A percentile compares a stretch with the other conserved stretches of the same genome.
Conservation (phyloP, 805 yeast species). For the Sporopachydermia quercuum region DNA sequence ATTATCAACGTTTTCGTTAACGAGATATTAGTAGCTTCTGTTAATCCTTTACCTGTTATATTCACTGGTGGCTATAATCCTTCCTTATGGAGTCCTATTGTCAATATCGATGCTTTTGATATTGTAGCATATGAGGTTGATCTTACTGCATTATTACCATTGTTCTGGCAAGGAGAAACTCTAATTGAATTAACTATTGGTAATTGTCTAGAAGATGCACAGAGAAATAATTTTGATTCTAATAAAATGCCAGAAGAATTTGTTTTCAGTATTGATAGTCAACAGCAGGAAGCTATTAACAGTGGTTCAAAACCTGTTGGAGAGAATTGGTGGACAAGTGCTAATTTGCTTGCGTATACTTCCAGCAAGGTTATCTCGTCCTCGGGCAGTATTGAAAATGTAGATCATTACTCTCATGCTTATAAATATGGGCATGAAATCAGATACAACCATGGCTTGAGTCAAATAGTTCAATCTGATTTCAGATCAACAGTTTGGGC, state of each 20-base stretch:
- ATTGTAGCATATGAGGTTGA: slow-evolving; percentile 58
- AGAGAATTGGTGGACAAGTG: neutral
- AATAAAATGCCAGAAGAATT: neutral
- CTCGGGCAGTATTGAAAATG: neutral
- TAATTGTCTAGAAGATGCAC: neutral
- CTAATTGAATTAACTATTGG: neutral
- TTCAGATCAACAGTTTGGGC: neutral
- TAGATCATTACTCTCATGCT: neutral
- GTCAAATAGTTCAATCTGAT: neutral
- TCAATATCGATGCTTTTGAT: slow-evolving; percentile 61
- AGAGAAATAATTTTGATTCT: neutral
- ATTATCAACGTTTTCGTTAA: slow-evolving; percentile 30
- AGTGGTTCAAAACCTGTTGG: neutral
- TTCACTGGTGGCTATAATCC: slow-evolving; percentile 79
- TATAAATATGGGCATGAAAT: neutral
- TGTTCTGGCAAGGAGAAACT: slow-evolving; percentile 36
- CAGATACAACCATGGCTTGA: neutral
- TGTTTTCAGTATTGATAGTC: neutral
- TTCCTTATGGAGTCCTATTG: slow-evolving; percentile 68
- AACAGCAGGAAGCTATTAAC: too few relatives aligned
- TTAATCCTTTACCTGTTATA: slow-evolving; percentile 57
- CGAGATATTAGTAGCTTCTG: slow-evolving; percentile 29
- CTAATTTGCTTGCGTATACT: neutral
- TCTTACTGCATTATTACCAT: slow-evolving; percentile 52
- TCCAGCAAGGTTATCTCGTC: neutral